A percentile compares a stretch with the other conserved stretches of the same genome.
phyloP scores from a whole-genome alignment of 2,329 filamentous ascomycete genomes.

The Colletotrichum sojae region DNA sequence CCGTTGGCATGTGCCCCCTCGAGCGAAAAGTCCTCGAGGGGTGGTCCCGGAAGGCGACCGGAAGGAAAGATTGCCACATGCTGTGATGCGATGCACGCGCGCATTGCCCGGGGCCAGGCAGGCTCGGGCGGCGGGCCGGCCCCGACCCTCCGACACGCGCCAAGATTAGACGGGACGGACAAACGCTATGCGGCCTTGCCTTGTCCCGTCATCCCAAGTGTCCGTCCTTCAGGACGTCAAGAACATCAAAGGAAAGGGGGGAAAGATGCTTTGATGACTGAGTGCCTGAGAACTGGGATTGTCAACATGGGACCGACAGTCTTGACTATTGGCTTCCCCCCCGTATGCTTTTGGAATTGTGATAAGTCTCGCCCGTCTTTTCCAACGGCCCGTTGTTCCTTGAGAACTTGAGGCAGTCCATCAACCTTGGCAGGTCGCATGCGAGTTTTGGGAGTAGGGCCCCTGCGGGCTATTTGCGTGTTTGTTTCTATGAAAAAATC shows the following conservation, averaged over 20 bases:
- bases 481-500: conserved; percentile 37
- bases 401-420: conserved; percentile 15
- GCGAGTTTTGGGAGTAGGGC: background rate
- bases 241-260: too few relatives aligned
- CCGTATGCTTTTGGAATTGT: too few relatives aligned
- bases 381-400: background rate
- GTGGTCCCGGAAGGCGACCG: background rate
- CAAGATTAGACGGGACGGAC: conserved; percentile 33
- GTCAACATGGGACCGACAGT: background rate
- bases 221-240: background rate
- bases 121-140: conserved; percentile 26
- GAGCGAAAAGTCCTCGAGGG: background rate
- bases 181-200: conserved; percentile 17
- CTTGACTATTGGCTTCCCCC: background rate
- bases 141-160: conserved; percentile 33
- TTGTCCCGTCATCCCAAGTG: conserved; percentile 34
- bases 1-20: conserved; percentile 10
- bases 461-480: background rate
- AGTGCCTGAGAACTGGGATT: too few relatives aligned
- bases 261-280: too few relatives aligned
- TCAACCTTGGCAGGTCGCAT: conserved; percentile 29
- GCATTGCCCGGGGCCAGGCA: background rate
- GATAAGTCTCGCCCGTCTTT: background rate
- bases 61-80: background rate
- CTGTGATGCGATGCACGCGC: conserved; percentile 6